Evolutionary conservation across 495 filamentous ascomycete species (phyloP), one percentile per base, ranked within the genome.

Genomic region (Chaetomium fimeti): DNA sequence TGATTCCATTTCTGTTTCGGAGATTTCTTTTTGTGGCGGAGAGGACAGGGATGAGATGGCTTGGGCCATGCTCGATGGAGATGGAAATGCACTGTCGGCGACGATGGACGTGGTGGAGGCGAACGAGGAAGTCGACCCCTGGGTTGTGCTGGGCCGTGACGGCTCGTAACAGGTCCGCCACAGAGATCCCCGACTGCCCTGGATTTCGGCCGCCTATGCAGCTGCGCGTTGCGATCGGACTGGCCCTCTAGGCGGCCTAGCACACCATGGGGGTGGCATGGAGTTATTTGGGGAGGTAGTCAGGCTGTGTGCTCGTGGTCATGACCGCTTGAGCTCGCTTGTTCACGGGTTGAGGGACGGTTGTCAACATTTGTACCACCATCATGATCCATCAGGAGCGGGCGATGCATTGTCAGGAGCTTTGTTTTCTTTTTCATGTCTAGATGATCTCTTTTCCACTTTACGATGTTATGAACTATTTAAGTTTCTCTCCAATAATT

Each of bases 91-190:
- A 57, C 20, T 11, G 7, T 3, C 36, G 20, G 32, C 42, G 38
- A 42, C 24, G 60, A 53, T n/a, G 62, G 43, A 28, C 40, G 15
- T 28, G 55, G 57, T 24, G 28, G 56, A 56, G 54, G 67, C 24
- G 32, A 53, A 60, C 60, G 66, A 67, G 15, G 67, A 66, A 53
- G n/a, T 55, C 11, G 68, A 66, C 28, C 68, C 69, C 64, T 79
- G 76, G 76, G 67, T 80, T 5, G 68, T 79, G 68, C 71, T 81
- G 69, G 74, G 74, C 56, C 63, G 40, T 57, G 76, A 77, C 74
- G 79, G 75, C 78, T 80, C 71, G 78, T 74, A 81, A 71, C 79
- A 81, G 75, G 73, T 81, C 76, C 75, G 74, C 76, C 65, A 38
- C 20, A 71, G 72, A 70, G 72, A 67, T 66, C 70, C 73, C 71